Base-by-base conservation (phyloP, 306 rosid species). In the Macrotyloma uniflorum region DNA sequence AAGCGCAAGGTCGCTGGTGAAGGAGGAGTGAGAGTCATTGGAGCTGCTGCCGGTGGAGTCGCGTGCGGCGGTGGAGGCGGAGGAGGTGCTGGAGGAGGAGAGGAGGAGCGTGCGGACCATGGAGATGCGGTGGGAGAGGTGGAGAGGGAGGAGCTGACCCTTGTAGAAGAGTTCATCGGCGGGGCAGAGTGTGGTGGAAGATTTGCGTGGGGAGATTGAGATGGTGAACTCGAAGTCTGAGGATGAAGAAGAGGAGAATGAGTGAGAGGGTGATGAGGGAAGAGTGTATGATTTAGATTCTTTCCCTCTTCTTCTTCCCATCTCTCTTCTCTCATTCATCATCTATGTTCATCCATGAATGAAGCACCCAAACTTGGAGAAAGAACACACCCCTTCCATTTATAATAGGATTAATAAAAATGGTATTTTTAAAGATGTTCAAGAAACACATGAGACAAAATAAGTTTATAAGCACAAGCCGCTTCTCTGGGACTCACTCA, bases 91-190 rank as follows among this genome's bases (percentile, higher is more conserved):
- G 64, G 95, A 72, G 3, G 97, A 90, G 1, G 93, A 81, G 45
- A 89, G 87, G 49, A 87, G 90, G 46, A 93, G 93, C 0, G 91
- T 94, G 10, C 91, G 91, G 66, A 89, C 92, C 91, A 92, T 88
- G 77, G 98, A 91, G 74, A 89, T 85, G 49, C 97, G 97, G 0
- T 95, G 87, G 2, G 97, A 89, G 82, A 88, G 91, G 75, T 89
- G 91, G 50, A 95, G 97, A 1, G 98, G 98, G 3, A 95, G 70
- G 50, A 92, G 91, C 74, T 92, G 97, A 38, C 98, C 98, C 46
- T 89, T 91, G 90, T 89, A 93, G 93, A 95, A 95, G 63, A 95
- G 98, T 50, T 95, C 96, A 81, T 95, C 98, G 15, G 98, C 98
- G 0, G 93, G 93, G 61, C 98, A 95, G 22, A 85, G 90, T 0